phyloP scores from a whole-genome alignment of 495 filamentous ascomycete species.

The Tuber indicum region DNA sequence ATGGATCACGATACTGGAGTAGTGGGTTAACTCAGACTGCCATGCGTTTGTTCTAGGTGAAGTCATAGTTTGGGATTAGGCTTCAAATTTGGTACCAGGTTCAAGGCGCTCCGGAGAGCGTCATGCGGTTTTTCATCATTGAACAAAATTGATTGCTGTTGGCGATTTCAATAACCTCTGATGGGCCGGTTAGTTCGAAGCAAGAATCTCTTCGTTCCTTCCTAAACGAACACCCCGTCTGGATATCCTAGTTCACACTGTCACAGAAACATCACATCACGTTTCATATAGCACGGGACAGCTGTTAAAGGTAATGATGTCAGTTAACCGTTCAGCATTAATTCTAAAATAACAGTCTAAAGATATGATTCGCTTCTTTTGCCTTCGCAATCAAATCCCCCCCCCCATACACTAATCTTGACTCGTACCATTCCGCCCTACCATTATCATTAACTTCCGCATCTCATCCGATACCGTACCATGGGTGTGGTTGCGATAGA shows the following conservation, averaged over 20 bases:
- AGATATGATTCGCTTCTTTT: background rate
- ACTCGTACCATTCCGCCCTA: background rate
- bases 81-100: no score
- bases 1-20: background rate
- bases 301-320: background rate
- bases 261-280: background rate
- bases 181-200: background rate
- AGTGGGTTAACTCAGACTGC: background rate
- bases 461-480: background rate
- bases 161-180: background rate
- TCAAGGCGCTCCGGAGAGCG: background rate
- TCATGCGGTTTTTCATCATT: background rate
- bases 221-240: background rate
- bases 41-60: background rate
- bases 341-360: background rate
- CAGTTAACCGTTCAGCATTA: background rate
- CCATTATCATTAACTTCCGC: background rate
- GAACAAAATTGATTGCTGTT: background rate
- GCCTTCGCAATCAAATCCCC: background rate
- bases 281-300: background rate
- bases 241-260: background rate
- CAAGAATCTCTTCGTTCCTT: background rate
- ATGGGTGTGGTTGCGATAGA: background rate
- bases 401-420: background rate
- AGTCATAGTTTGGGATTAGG: background rate